Base-by-base conservation (phyloP, 805 yeast species). In the Candida multigemmis region DNA sequence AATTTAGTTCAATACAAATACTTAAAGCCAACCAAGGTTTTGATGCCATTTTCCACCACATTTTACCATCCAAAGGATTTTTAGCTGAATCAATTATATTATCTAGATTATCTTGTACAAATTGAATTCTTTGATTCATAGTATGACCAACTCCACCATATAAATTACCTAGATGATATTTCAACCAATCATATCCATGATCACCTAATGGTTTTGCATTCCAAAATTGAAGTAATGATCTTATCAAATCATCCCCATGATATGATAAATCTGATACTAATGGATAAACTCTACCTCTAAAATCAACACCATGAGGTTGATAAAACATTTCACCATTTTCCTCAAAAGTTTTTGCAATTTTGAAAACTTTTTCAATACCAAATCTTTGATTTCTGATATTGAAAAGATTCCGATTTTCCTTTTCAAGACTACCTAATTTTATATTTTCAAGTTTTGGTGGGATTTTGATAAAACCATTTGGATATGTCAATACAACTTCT, bases 261-360 rank as follows among this genome's bases (percentile, higher is more conserved):
- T 58, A 59, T 3, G 56, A 42, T 16, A 61, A 34, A 12, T 44
- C 22, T 7, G 65, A 51, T 0, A 51, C 56, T 41, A 50, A 38
- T 2, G 68, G 65, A 33, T 62, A 62, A 2, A 54, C 54, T 13
- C 68, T 35, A 5, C 67, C 65, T 23, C 68, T 39, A 27, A 61
- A 62, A 35, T 62, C 68, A 22, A 54, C 33, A 5, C 39, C 33
- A 30, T 61, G 65, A 2, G 67, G 65, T 12, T 53, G 41, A 30
- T 46, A 62, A 8, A 62, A 31, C 13, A 46, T 38, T 18, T 58
- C 64, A 7, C 64, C 65, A 28, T 50, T 49, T 11, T 33, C 31
- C 4, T 40, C 46, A 22, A 44, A 46, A 1, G 56, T 41, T 6
- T 44, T 41, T 2, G 55, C 53, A 3, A 59, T 21, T 16, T 33